Evolutionary conservation across 148 eudicot species (phyloP).

Genomic region (Oxyria digyna): DNA sequence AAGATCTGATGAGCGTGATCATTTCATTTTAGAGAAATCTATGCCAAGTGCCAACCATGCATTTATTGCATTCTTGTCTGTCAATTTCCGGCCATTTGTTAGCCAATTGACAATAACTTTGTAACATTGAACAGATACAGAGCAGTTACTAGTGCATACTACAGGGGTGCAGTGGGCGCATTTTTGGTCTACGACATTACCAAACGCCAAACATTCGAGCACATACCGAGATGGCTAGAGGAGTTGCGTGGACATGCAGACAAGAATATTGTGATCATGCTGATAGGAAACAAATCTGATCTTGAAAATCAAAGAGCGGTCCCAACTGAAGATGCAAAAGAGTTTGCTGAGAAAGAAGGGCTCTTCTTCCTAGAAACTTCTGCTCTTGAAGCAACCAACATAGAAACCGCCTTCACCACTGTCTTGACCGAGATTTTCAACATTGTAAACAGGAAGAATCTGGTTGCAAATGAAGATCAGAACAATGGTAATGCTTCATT

Average conservation of each 20-base stretch:
- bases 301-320: slow-evolving; percentile 68
- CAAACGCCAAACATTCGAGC: slow-evolving; percentile 77
- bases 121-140: slow-evolving; percentile 37
- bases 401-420: slow-evolving; percentile 55
- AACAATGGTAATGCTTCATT: slow-evolving; percentile 23
- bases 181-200: slow-evolving; percentile 73
- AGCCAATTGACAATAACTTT: neutral
- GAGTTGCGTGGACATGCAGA: slow-evolving; percentile 83
- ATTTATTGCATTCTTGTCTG: neutral
- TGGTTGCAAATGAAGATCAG: slow-evolving; percentile 42
- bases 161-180: slow-evolving; percentile 80
- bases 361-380: slow-evolving; percentile 76
- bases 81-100: neutral
- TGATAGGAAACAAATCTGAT: slow-evolving; percentile 70
- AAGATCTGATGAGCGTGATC: neutral
- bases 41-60: neutral
- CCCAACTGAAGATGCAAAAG: slow-evolving; percentile 69
- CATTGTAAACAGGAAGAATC: slow-evolving; percentile 57
- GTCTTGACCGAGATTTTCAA: slow-evolving; percentile 65
- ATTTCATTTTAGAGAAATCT: neutral
- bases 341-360: slow-evolving; percentile 73
- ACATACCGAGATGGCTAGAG: slow-evolving; percentile 81
- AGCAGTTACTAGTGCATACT: slow-evolving; percentile 85
- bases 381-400: slow-evolving; percentile 57
- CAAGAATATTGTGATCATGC: slow-evolving; percentile 80